phyloP scores from a whole-genome alignment of 2,329 filamentous ascomycete species.

The Cladosporium sp. region DNA sequence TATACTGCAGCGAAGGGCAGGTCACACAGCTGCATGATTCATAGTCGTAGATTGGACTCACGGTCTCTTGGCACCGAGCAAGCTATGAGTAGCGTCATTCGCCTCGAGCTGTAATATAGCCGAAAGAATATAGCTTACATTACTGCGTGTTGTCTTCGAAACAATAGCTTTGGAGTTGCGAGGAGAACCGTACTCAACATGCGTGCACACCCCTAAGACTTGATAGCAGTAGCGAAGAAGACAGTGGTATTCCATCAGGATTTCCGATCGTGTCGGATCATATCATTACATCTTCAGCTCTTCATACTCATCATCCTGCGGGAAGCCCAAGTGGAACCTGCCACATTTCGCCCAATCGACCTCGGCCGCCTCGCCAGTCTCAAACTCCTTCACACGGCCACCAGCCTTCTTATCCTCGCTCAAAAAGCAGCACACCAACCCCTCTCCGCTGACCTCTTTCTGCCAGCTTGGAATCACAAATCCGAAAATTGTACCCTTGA shows the following conservation, averaged over 20 bases:
- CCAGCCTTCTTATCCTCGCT: conserved; percentile 37
- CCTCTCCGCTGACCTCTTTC: conserved; percentile 41
- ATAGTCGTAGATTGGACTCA: background rate
- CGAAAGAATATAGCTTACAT: background rate
- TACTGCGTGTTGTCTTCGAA: background rate
- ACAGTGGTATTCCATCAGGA: background rate
- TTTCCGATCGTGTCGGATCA: background rate
- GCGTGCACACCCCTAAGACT: too few relatives aligned
- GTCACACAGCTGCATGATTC: background rate
- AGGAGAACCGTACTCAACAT: background rate
- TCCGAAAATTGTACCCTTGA: conserved; percentile 44
- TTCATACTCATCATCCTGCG: conserved; percentile 44
- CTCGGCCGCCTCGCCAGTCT: conserved; percentile 35
- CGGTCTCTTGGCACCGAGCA: background rate
- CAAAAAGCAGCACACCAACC: conserved; percentile 41
- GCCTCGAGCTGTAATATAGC: rapidly evolving
- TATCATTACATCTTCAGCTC: conserved; percentile 30
- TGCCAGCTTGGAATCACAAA: conserved; percentile 44
- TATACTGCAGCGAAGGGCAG: background rate
- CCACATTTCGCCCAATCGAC: conserved; percentile 44
- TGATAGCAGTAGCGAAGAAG: background rate
- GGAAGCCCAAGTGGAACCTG: conserved; percentile 46
- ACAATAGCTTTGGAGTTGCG: background rate
- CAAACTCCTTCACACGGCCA: conserved; percentile 41
- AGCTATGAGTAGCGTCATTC: background rate